These are phyloP conservation scores for Polyporus arcularius DNA, from an alignment of 768 basidiomycete species.

Conservation along the genomic window DNA sequence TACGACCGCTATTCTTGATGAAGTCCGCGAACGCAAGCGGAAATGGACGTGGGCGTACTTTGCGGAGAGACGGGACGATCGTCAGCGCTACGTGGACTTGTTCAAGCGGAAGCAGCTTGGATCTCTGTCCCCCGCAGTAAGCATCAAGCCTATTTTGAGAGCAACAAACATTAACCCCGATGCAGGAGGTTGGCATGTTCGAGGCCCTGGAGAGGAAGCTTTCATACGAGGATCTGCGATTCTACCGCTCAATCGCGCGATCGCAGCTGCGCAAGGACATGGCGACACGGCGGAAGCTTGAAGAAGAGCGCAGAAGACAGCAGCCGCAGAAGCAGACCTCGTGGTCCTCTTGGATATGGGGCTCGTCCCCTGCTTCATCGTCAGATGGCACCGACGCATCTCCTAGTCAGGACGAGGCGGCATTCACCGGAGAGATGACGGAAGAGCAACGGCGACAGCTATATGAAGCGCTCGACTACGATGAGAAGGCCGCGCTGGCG, in stretches of 20 bases:
- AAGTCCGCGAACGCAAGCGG: conserved; percentile 77
- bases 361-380: conserved; percentile 45
- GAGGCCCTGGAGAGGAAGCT: conserved; percentile 78
- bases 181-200: conserved; percentile 53
- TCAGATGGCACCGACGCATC: conserved; percentile 23
- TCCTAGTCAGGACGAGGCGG: conserved; percentile 47
- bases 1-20: conserved; percentile 72
- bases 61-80: conserved; percentile 82
- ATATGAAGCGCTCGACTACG: conserved; percentile 88
- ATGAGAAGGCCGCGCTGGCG: conserved; percentile 78
- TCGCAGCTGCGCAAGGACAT: conserved; percentile 86
- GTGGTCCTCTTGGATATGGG: conserved; percentile 85
- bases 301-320: conserved; percentile 67
- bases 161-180: neutral
- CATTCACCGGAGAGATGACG: conserved; percentile 73
- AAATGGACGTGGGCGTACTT: conserved; percentile 95
- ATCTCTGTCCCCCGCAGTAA: conserved; percentile 55
- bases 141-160: conserved; percentile 26
- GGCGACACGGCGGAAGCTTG: conserved; percentile 60
- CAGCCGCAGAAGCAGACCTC: conserved; percentile 50
- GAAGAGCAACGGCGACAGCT: conserved; percentile 89
- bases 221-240: conserved; percentile 92
- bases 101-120: conserved; percentile 76
- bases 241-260: conserved; percentile 94
- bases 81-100: conserved; percentile 79